Base-by-base conservation (phyloP, 2,329 filamentous ascomycete species). In the Claviceps purpurea region DNA sequence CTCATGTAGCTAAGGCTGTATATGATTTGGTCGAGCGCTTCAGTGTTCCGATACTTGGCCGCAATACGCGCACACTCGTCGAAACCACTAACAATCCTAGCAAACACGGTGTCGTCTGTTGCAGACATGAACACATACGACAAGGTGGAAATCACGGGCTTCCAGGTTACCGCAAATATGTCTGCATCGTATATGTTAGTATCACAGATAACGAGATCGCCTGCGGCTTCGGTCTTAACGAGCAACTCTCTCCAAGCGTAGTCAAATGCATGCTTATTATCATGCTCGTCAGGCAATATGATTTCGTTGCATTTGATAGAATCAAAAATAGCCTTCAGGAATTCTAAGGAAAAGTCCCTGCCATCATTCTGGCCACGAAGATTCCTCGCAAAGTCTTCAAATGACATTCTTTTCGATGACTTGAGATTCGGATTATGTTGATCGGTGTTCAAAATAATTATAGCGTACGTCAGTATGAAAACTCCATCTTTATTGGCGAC, bases 101-200 rank as follows among this genome's bases (percentile, higher is more conserved):
- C 88, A 64, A 95, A 98, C 3, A 98, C 93, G 0, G 91, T 78
- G 65, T 98, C 93, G 62, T 98, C 94, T 0, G 89, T 95, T 16
- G 94, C 94, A 39, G 91, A 97, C 85, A 97, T 95, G 72, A 98
- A 98, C 3, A 98, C 93, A 64, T 97, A 98, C 13, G 93, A 94
- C 51, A 98, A 73, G 0, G 94, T 97, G 3, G 93, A 90, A 40
- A 98, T 78, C 49, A 98, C 89, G 0, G 94, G 91, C 64, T 82
- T 89, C 93, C 94, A 98, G 0, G 90, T 96, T 22, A 89, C 86
- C 53, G 86, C 83, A 66, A 98, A 98, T 88, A 98, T 96, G 64
- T 98, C 90, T 4, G 90, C 88, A 67, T 98, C 94, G 66, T 89
- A 98, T 41, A 95, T 82, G 63, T 96, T 97, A 4, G 91, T 95